phyloP scores from a whole-genome alignment of 768 basidiomycete species.

The Termitomyces sp. region DNA sequence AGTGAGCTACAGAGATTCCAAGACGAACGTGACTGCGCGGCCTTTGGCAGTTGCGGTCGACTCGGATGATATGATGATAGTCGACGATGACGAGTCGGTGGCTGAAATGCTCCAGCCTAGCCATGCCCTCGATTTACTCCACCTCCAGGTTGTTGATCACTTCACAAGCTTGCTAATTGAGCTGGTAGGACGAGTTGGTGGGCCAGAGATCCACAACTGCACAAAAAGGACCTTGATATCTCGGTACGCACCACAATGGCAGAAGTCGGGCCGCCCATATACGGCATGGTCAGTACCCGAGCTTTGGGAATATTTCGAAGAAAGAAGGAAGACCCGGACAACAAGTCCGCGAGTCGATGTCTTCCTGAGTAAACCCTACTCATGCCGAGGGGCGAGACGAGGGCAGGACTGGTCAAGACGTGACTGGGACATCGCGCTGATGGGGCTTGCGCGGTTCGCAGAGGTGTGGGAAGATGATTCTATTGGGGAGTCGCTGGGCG shows the following conservation, averaged over 20 bases:
- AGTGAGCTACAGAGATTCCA: constrained; percentile 29
- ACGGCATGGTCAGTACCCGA: constrained; percentile 48
- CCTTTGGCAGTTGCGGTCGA: constrained; percentile 15
- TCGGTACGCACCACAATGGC: constrained; percentile 51
- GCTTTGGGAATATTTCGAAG: constrained; percentile 51
- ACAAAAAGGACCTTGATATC: constrained; percentile 33
- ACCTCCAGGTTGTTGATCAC: constrained; percentile 63
- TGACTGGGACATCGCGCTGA: constrained; percentile 57
- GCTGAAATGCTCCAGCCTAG: constrained; percentile 35
- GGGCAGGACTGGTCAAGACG: constrained; percentile 70
- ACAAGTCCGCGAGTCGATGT: constrained; percentile 42
- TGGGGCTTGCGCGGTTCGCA: constrained; percentile 41
- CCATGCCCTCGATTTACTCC: constrained; percentile 61
- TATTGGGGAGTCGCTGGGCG: constrained; percentile 43
- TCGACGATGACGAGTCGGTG: constrained; percentile 48
- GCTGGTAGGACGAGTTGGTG: constrained; percentile 50
- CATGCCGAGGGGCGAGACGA: constrained; percentile 46
- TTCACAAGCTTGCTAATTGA: constrained; percentile 57
- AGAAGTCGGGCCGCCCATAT: constrained; percentile 30
- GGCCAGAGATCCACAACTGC: constrained; percentile 31
- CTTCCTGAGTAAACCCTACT: constrained; percentile 47
- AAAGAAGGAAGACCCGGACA: constrained; percentile 25
- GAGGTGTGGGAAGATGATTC: constrained; percentile 45
- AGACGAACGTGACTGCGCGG: constrained; percentile 10
- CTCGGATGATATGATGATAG: constrained; percentile 48